Evolutionary conservation across 768 basidiomycete species (phyloP), one percentile per base, ranked within the genome.

Genomic region (Lentinula edodes): DNA sequence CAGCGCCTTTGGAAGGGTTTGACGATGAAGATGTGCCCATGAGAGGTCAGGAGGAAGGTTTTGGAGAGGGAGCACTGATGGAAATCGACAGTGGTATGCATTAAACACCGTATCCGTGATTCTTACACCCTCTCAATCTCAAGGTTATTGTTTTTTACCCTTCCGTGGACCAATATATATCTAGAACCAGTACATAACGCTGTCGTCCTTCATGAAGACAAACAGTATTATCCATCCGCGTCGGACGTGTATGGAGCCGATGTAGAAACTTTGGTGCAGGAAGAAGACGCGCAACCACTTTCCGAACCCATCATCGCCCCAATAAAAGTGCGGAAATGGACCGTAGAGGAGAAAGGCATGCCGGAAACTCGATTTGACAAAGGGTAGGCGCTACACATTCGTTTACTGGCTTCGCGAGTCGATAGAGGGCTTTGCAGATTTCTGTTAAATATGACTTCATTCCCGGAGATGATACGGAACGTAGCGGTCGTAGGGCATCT

Each of bases 301-400:
- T 83, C 93, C 2, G 93, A 98, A 69, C 97, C 97, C 18, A 95
- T 99, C 63, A 81, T 99, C 65, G 94, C 93, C 10, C 97, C 97
- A 39, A 83, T 98, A 62, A 97, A 98, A 77, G 88, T 94, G 54
- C 83, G 95, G 63, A 94, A 89, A 81, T 99, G 96, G 90, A 85
- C 87, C 0, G 87, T 98, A 6, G 93, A 96, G 70, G 94, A 97
- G 76, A 96, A 96, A 74, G 90, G 89, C 65, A 88, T 97, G 82
- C 96, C 95, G 28, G 88, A 93, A 72, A 98, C 95, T 62, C 86
- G 97, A n/a, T 99, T 91, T 74, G 95, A 98, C 77, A 95, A 95
- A 77, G 88, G 91, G 93, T 97, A 72, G 67, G 90, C 71, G 66
- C 42, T 45, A 23, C 15, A 60, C 12, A 62, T 12, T 45, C 35